Evolutionary conservation across 176 grass and related monocot genomes (phyloP).

Genomic region (Chloris gayana): DNA sequence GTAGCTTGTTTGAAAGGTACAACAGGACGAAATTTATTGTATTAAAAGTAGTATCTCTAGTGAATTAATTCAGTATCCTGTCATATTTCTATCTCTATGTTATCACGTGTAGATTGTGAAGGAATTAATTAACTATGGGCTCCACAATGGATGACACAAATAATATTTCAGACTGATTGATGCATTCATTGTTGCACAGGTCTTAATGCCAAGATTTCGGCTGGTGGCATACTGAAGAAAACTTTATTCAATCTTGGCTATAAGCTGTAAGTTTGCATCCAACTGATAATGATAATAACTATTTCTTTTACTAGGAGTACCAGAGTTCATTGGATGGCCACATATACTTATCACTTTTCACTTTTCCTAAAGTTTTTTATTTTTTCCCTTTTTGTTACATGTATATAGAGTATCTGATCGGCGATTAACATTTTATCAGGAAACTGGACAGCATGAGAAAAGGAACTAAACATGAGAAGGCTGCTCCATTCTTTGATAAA

Average conservation of each 20-base stretch:
- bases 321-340: background rate
- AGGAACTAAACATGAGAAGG: slow-evolving; percentile 81
- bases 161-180: background rate
- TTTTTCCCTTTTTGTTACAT: slow-evolving; percentile 17
- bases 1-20: background rate
- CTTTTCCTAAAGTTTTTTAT: background rate
- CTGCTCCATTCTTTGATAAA: slow-evolving; percentile 83
- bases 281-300: background rate
- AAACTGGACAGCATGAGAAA: slow-evolving; percentile 73
- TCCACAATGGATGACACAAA: background rate
- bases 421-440: slow-evolving; percentile 52
- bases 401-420: slow-evolving; percentile 20
- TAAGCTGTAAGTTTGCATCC: slow-evolving; percentile 61
- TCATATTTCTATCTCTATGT: background rate
- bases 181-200: slow-evolving; percentile 51
- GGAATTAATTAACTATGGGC: background rate
- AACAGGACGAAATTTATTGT: background rate
- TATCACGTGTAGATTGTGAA: background rate
- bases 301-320: background rate
- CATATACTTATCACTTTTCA: slow-evolving; percentile 26
- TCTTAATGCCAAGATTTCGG: slow-evolving; percentile 66
- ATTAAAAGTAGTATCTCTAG: background rate
- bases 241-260: slow-evolving; percentile 83
- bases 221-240: slow-evolving; percentile 78
- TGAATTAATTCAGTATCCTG: background rate